Base-by-base conservation (phyloP, 1,284 basidiomycete species). In the Austropuccinia psidii region DNA sequence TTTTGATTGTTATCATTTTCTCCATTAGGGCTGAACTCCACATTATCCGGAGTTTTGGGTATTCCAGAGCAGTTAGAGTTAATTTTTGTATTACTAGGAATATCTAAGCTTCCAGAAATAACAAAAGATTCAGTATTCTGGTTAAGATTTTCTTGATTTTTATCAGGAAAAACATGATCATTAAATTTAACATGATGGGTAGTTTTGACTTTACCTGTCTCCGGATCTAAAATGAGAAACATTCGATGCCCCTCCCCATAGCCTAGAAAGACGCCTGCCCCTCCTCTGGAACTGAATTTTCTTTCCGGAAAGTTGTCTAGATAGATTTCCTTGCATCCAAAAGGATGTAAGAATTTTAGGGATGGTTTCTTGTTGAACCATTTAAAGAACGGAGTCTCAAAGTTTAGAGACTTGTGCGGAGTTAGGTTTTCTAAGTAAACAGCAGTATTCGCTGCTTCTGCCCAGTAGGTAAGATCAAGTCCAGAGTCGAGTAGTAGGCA, bases 391-490 rank as follows among this genome's bases (percentile, higher is more conserved):
- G 49, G 49, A 52, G 49, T n/a, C 19, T 11, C 8, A 24, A 52
- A 52, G 21, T 52, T 52, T 9, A 52, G 19, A 13, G 49, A 52
- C 27, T 52, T 52, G 27, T 24, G 8, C 43, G 60, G 60, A 9
- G 37, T 8, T 21, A 37, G n/a, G 35, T 62, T 62, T 62, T 62
- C 60, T 6, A 62, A 37, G 33, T 29, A 43, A 41, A 62, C 60
- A 5, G 37, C 31, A 5, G 33, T 41, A 27, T n/a, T n/a, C n/a
- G 29, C 60, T 11, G 60, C 60, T 62, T 62, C 37, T 21, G 21
- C 60, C 60, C 60, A 62, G 33, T 41, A 62, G 5, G 19, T 41
- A 17, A 41, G 37, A 41, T 7, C 9, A n/a, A 62, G 39, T n/a
- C 39, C 35, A n/a, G 60, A 62, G 6, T 62, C 21, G 13, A 8